phyloP scores from a whole-genome alignment of 805 yeast species.

The Pichia manshurica region DNA sequence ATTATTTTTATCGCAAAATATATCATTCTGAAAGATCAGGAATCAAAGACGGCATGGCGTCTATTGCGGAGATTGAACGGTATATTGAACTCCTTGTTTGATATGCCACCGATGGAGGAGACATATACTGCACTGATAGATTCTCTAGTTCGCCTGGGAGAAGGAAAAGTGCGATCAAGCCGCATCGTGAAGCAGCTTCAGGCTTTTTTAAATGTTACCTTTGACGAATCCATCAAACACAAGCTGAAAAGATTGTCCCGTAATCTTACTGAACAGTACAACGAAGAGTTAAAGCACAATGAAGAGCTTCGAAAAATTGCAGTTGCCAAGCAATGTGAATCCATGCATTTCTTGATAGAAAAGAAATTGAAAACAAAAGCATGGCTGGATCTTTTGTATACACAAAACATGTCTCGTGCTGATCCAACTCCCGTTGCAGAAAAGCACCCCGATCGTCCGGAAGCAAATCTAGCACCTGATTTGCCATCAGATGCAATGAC shows the following conservation, averaged over 20 bases:
- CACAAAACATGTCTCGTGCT: no score
- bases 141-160: background rate
- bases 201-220: background rate
- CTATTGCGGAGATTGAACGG: no score
- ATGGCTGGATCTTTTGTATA: background rate
- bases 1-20: no score
- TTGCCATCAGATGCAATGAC: no score
- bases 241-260: background rate
- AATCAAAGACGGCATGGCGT: no score
- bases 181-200: slow-evolving; percentile 1
- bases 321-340: background rate
- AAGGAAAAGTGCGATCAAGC: background rate
- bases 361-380: background rate
- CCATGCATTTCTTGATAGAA: background rate
- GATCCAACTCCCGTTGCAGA: no score
- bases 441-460: no score
- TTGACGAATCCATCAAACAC: background rate
- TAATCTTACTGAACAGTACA: background rate
- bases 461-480: no score
- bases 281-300: background rate
- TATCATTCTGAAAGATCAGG: no score
- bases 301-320: background rate
- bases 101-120: background rate
- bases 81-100: no score
- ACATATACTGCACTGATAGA: background rate